These are phyloP conservation scores for Fusarium odoratissimum DNA, from an alignment of 2,329 filamentous ascomycete species.

Conservation along the genomic window DNA sequence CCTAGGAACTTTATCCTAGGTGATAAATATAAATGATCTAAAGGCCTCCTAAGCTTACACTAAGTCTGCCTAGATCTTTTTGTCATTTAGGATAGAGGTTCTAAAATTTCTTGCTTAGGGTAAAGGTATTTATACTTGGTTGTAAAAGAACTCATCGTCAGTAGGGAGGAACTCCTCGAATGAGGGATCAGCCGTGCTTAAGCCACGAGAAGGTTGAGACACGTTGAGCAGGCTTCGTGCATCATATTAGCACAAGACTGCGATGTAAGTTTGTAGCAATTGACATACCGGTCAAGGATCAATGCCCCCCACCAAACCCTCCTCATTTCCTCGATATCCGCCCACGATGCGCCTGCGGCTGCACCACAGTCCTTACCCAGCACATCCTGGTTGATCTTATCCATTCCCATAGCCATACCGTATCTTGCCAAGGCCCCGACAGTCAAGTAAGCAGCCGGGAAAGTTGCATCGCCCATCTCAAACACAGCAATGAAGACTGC, in stretches of 20 bases:
- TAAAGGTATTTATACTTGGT: neutral
- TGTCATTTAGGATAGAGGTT: accelerated
- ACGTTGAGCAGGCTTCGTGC: neutral
- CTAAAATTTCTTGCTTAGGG: accelerated
- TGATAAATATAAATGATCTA: neutral
- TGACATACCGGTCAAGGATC: neutral
- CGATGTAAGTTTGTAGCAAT: neutral
- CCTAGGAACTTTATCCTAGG: neutral
- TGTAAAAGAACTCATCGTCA: neutral
- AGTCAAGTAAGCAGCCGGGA: neutral
- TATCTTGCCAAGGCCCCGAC: neutral
- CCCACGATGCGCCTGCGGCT: neutral
- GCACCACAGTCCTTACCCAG: neutral
- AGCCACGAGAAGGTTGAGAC: neutral
- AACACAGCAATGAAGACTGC: neutral
- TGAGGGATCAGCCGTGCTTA: neutral
- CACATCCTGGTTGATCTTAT: neutral
- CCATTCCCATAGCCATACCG: neutral
- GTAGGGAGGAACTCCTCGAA: neutral
- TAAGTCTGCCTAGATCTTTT: accelerated
- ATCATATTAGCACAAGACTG: accelerated
- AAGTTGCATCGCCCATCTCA: neutral
- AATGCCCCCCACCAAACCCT: neutral
- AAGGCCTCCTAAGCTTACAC: accelerated
- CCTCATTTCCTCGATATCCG: neutral